Conservation (phyloP, 2,329 filamentous ascomycete species). For the Sarocladium brachiariae region DNA sequence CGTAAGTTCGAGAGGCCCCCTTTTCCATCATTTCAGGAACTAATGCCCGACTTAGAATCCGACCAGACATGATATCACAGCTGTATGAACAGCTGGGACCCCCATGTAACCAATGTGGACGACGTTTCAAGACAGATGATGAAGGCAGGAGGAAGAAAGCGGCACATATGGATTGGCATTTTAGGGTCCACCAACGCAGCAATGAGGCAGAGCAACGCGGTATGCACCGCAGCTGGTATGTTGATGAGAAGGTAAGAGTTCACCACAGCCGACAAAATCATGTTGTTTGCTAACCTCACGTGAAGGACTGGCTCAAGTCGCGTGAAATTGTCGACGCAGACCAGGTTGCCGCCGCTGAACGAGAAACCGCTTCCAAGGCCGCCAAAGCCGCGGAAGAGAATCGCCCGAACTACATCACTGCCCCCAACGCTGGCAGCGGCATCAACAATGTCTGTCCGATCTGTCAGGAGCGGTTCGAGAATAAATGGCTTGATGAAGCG, state of each 20-base stretch:
- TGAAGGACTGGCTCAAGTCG: conserved; percentile 81
- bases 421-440: conserved; percentile 69
- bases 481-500: conserved; percentile 82
- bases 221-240: conserved; percentile 90
- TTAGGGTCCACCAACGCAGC: conserved; percentile 84
- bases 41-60: conserved; percentile 46
- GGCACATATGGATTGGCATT: conserved; percentile 96
- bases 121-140: conserved; percentile 71
- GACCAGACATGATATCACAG: conserved; percentile 63
- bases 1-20: too few species aligned
- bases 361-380: conserved; percentile 24
- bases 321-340: conserved; percentile 70
- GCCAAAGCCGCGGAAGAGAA: conserved; percentile 34
- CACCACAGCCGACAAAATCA: neutral
- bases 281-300: conserved; percentile 20
- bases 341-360: conserved; percentile 28
- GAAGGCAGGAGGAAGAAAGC: conserved; percentile 81
- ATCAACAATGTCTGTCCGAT: conserved; percentile 81
- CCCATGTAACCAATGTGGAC: conserved; percentile 85
- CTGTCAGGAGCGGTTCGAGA: conserved; percentile 91
- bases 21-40: conserved; percentile 1
- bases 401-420: conserved; percentile 67
- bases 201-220: conserved; percentile 78
- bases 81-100: conserved; percentile 80
- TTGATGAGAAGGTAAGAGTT: conserved; percentile 70